Evolutionary conservation across 805 yeast species (phyloP).

Genomic region (Schwanniomyces polymorphus): DNA sequence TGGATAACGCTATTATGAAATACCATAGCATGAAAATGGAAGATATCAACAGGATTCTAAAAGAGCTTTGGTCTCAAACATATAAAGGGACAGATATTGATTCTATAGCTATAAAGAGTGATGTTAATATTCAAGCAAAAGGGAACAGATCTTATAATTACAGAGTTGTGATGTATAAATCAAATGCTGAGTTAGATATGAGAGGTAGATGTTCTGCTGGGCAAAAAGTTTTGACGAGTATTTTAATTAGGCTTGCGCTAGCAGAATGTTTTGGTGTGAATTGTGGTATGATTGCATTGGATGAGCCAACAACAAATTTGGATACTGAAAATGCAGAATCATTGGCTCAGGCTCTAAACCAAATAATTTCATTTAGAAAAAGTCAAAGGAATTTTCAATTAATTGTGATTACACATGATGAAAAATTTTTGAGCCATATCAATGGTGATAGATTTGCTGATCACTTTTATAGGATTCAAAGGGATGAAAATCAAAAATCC

Average conservation of each 20-base stretch:
- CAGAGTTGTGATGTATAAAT: constrained; percentile 92
- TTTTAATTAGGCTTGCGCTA: constrained; percentile 84
- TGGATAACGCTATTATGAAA: constrained; percentile 91
- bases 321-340: constrained; percentile 89
- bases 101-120: constrained; percentile 82
- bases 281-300: constrained; percentile 94
- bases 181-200: constrained; percentile 92
- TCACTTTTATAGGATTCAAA: constrained; percentile 75
- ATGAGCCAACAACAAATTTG: constrained; percentile 96
- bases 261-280: constrained; percentile 95
- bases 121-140: constrained; percentile 52
- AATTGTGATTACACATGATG: constrained; percentile 96
- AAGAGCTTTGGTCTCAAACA: constrained; percentile 91
- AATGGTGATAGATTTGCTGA: constrained; percentile 84
- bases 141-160: constrained; percentile 79
- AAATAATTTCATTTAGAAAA: constrained; percentile 72
- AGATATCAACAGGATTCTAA: constrained; percentile 83
- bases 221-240: constrained; percentile 90
- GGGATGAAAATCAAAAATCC: constrained; percentile 82
- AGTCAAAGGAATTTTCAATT: constrained; percentile 87
- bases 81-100: constrained; percentile 96
- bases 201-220: constrained; percentile 98
- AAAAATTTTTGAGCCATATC: constrained; percentile 81
- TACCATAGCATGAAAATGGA: constrained; percentile 90
- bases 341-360: constrained; percentile 75